Evolutionary conservation across 768 basidiomycete species (phyloP).

Genomic region (Panaeolus cyanescens): DNA sequence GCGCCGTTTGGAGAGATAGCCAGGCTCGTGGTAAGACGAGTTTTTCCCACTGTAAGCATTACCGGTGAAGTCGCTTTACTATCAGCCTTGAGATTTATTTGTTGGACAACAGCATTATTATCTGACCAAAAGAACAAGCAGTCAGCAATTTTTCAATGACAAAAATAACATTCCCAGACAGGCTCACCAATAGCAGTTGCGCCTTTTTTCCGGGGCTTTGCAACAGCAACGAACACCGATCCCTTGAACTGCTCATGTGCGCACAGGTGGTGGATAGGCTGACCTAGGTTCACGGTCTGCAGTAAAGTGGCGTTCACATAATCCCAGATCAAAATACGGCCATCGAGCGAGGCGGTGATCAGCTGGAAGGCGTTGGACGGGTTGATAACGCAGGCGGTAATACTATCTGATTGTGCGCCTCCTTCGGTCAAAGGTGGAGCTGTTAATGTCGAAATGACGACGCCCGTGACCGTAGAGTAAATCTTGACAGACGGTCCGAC

Average conservation of each 20-base stretch:
- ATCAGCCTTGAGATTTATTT: conserved; percentile 57
- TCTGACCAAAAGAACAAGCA: conserved; percentile 31
- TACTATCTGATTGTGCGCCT: conserved; percentile 43
- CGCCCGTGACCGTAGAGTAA: conserved; percentile 75
- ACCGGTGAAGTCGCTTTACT: conserved; percentile 48
- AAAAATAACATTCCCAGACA: background rate
- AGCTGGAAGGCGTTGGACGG: conserved; percentile 90
- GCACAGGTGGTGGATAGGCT: conserved; percentile 72
- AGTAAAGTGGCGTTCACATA: conserved; percentile 83
- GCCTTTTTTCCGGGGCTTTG: conserved; percentile 49
- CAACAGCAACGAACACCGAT: conserved; percentile 67
- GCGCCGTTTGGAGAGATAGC: conserved; percentile 74
- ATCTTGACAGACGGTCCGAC: conserved; percentile 84
- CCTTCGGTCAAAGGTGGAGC: conserved; percentile 40
- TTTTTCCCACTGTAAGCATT: conserved; percentile 65
- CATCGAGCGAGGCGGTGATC: conserved; percentile 82
- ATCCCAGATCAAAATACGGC: conserved; percentile 91
- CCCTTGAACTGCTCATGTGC: conserved; percentile 71
- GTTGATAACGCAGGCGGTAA: conserved; percentile 77
- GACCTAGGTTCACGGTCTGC: conserved; percentile 68
- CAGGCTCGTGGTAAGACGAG: conserved; percentile 60
- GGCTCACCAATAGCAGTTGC: conserved; percentile 28
- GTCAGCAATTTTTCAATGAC: background rate
- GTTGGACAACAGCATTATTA: conserved; percentile 60
- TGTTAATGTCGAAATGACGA: conserved; percentile 83